These are phyloP conservation scores for Exophiala bonariae DNA, from an alignment of 2,329 filamentous ascomycete genomes.

Conservation along the genomic window DNA sequence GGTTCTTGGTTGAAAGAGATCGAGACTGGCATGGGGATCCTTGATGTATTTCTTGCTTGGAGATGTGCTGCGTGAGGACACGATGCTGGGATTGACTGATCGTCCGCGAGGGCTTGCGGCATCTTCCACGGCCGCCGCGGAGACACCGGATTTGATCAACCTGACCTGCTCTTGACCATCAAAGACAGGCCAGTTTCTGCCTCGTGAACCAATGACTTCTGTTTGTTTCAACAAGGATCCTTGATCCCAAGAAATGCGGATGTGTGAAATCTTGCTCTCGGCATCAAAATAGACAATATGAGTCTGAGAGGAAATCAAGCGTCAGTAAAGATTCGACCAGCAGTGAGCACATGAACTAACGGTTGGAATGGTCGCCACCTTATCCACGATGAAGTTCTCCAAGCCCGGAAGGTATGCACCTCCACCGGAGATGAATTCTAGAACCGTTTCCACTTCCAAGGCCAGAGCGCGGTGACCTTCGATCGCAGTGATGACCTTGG, in stretches of 20 bases:
- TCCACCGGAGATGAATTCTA: conserved; percentile 80
- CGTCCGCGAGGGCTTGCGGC: conserved; percentile 24
- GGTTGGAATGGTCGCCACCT: conserved; percentile 74
- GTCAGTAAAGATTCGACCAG: conserved; percentile 5
- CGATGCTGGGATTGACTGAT: conserved; percentile 15
- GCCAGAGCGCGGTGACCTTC: conserved; percentile 70
- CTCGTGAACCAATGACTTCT: conserved; percentile 86
- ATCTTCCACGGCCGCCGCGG: conserved; percentile 28
- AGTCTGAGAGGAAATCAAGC: conserved; percentile 52
- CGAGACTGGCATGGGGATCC: conserved; percentile 43
- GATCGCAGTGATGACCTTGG: conserved; percentile 72
- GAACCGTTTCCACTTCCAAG: conserved; percentile 75
- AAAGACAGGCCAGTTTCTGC: conserved; percentile 91
- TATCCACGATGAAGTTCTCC: conserved; percentile 89
- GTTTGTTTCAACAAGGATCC: conserved; percentile 88
- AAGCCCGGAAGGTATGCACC: conserved; percentile 84
- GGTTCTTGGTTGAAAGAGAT: conserved; percentile 21
- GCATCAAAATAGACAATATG: conserved; percentile 85
- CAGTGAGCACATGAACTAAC: conserved; percentile 55
- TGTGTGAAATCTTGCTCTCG: conserved; percentile 76
- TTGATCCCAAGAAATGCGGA: conserved; percentile 94
- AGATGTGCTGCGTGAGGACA: conserved; percentile 29
- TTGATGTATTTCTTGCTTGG: conserved; percentile 43
- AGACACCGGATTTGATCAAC: conserved; percentile 63
- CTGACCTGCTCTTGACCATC: conserved; percentile 82